Percentiles rank a stretch among this genome's conserved stretches.
phyloP scores from a whole-genome alignment of 148 eudicot species.

The Persicaria tinctoria region DNA sequence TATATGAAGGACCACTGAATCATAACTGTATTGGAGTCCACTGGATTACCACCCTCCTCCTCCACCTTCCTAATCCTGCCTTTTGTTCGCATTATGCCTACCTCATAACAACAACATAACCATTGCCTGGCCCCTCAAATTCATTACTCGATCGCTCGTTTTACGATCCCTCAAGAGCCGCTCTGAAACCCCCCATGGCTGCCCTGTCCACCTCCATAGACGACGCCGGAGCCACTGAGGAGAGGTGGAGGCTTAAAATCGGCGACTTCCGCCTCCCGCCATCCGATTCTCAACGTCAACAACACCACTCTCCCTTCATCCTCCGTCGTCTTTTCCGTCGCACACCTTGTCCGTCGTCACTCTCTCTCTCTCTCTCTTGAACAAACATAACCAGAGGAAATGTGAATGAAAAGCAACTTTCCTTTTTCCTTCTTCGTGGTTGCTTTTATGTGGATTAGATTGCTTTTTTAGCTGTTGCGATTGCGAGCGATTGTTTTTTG shows the following conservation, averaged over 20 bases:
- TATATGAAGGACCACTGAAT: background rate
- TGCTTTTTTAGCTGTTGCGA: too few relatives aligned
- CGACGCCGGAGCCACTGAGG: background rate
- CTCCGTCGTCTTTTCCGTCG: conserved; percentile 11
- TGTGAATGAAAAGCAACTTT: background rate
- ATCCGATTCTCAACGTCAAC: conserved; percentile 8
- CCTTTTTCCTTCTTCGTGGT: background rate
- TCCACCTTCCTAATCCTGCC: background rate
- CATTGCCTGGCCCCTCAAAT: too few relatives aligned
- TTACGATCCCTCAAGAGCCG: background rate
- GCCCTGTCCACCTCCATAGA: background rate
- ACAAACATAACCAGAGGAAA: too few relatives aligned
- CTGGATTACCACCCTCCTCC: background rate
- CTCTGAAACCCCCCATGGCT: background rate
- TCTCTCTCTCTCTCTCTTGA: background rate
- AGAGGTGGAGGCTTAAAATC: conserved; percentile 9
- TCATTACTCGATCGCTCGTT: background rate
- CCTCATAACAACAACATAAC: too few relatives aligned
- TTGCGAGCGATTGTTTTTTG: too few relatives aligned
- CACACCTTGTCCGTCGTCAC: conserved; percentile 7
- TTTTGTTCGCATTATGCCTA: too few relatives aligned
- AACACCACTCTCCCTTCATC: conserved; percentile 2
- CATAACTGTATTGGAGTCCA: background rate
- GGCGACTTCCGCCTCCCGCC: conserved; percentile 15
- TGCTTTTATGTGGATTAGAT: too few relatives aligned